A percentile compares a stretch with the other conserved stretches of the same genome.
phyloP scores from a whole-genome alignment of 106 monocot species.

The Platanthera zijinensis region DNA sequence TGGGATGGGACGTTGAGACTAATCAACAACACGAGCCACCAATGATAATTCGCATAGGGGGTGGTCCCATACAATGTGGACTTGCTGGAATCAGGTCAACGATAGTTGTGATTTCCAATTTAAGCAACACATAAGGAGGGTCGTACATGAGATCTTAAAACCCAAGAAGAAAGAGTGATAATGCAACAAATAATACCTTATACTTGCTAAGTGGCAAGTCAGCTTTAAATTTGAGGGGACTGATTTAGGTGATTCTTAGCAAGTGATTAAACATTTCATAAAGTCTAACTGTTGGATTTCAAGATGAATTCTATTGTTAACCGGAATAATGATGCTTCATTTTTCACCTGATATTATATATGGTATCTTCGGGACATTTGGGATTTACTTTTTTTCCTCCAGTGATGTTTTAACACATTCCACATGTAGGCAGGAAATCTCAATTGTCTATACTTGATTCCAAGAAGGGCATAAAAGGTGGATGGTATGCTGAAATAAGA shows the following conservation, averaged over 20 bases:
- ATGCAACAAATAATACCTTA: neutral
- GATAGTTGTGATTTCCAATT: neutral
- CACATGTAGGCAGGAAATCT: constrained; percentile 8
- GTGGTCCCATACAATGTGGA: too few species aligned
- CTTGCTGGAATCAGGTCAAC: too few species aligned
- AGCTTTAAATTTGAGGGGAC: neutral
- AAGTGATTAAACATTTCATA: neutral
- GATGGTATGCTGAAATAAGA: neutral
- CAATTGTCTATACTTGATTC: neutral
- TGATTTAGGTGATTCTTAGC: neutral
- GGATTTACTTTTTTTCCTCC: neutral
- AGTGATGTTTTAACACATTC: neutral
- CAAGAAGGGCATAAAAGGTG: neutral
- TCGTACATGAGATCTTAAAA: neutral
- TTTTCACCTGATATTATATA: neutral
- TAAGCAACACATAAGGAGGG: neutral
- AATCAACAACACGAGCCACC: too few species aligned
- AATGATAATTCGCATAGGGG: too few species aligned
- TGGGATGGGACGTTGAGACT: too few species aligned
- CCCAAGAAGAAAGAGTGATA: neutral
- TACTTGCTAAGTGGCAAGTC: neutral
- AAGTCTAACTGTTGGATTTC: neutral
- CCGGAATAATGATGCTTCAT: neutral
- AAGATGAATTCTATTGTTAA: neutral
- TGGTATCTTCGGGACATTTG: neutral